Base-by-base conservation (phyloP, 1,284 basidiomycete genomes). In the Heliocybe sulcata region DNA sequence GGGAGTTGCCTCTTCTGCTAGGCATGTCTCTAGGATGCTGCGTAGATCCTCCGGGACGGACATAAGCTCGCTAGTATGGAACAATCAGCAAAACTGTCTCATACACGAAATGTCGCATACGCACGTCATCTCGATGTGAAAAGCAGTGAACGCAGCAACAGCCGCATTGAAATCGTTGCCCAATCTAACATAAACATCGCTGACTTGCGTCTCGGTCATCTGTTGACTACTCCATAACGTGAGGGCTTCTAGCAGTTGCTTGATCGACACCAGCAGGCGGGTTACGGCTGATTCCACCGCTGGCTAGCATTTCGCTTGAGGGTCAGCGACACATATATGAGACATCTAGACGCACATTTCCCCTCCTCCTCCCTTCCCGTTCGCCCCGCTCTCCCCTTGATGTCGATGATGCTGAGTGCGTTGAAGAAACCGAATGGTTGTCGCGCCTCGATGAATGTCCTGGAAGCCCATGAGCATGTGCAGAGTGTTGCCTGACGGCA, bases 151-250 rank as follows among this genome's bases (percentile, higher is more conserved):
- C 1, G 95, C 93, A 53, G 87, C 81, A 35, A 95, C 92, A 25
- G 94, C 94, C 19, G 86, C 83, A 68, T 98, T 98, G 76, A 99
- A 98, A 66, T 98, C 95, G 70, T 99, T 98, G 20, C 96, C 96
- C 19, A 99, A 78, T 50, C 88, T 83, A 54, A 99, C 97, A 69
- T 99, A 99, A 56, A 97, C 90, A 69, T 98, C 93, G 75, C 94
- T 97, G 62, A 99, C 94, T 63, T 92, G 77, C 26, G 75, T 76
- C 67, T 99, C 96, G 54, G 84, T 79, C 58, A 92, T 79, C 58
- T 85, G 77, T 49, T 83, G 74, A 55, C 81, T 78, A 65, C 91
- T 92, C 94, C 94, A 98, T 71, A 85, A 77, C 10, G 93, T 95
- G 56, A 99, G 78, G 0, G 92, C 83, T 67, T 98, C 95, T 42